A percentile compares a stretch with the other conserved stretches of the same genome.
Evolutionary conservation across 805 yeast species (phyloP).

Genomic region (Sugiyamaella smithiae): DNA sequence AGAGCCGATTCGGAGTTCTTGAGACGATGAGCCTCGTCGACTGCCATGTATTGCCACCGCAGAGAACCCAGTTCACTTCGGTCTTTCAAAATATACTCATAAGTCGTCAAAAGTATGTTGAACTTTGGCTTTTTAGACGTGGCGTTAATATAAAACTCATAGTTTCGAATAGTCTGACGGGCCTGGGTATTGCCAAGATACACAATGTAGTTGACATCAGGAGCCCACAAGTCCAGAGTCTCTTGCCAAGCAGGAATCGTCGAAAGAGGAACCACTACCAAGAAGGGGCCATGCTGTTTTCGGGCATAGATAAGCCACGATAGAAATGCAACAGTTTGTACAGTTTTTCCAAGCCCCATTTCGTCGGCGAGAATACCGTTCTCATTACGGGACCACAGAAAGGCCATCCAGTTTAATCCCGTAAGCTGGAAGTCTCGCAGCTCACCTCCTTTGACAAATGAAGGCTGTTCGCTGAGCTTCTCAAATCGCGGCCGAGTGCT

Average conservation of each 20-base stretch:
- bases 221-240: constrained; percentile 96
- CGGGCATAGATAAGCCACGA: constrained; percentile 95
- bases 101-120: constrained; percentile 89
- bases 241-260: constrained; percentile 99
- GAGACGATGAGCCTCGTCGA: constrained; percentile 96
- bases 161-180: constrained; percentile 74
- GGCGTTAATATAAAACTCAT: constrained; percentile 68
- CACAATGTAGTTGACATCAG: constrained; percentile 88
- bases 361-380: constrained; percentile 98
- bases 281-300: constrained; percentile 95
- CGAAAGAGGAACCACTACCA: constrained; percentile 93
- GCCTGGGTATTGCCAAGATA: constrained; percentile 91
- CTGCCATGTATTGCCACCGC: constrained; percentile 95
- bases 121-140: constrained; percentile 71
- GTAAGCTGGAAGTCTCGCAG: constrained; percentile 96
- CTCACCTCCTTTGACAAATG: constrained; percentile 85
- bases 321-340: constrained; percentile 90
- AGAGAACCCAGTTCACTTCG: constrained; percentile 72
- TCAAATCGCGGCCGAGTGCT: constrained; percentile 80
- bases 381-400: constrained; percentile 94
- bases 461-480: constrained; percentile 81
- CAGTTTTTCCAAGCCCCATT: constrained; percentile 98
- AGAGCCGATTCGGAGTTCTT: constrained; percentile 92
- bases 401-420: constrained; percentile 99
- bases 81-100: constrained; percentile 93